phyloP scores from a whole-genome alignment of 2,329 filamentous ascomycete genomes.

The Colletotrichum sp. region DNA sequence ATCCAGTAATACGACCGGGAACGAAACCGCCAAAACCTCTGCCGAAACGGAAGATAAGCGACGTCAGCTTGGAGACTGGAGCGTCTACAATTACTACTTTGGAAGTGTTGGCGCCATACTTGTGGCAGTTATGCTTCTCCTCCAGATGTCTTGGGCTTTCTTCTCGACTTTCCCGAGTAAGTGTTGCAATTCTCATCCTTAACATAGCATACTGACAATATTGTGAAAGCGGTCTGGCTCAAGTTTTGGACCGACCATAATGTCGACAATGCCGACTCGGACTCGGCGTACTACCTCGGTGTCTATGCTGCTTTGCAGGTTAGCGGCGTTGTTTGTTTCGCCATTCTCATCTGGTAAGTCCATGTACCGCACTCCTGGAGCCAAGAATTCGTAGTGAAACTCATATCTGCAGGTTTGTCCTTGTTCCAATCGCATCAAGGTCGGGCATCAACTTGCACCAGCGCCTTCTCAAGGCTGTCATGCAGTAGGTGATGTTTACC shows the following conservation, averaged over 20 bases:
- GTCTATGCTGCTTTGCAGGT: slow-evolving; percentile 22
- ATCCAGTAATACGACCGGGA: not conserved
- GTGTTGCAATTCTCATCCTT: not conserved
- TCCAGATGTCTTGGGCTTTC: slow-evolving; percentile 24
- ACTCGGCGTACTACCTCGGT: slow-evolving; percentile 26
- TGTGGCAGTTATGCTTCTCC: slow-evolving; percentile 18
- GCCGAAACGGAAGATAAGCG: slow-evolving; percentile 5
- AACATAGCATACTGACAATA: not conserved
- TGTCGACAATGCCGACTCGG: not conserved
- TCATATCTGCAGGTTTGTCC: slow-evolving; percentile 3
- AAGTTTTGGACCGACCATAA: slow-evolving; percentile 32
- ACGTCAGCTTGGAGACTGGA: slow-evolving; percentile 30
- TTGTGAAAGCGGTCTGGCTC: slow-evolving; percentile 27
- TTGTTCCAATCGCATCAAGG: slow-evolving; percentile 7
- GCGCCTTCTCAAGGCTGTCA: slow-evolving; percentile 11
- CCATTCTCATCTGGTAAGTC: slow-evolving; percentile 16
- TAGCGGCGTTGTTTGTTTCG: slow-evolving; percentile 8
- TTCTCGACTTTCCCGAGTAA: slow-evolving; percentile 25
- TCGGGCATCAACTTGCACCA: slow-evolving; percentile 17
- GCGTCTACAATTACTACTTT: slow-evolving; percentile 33
- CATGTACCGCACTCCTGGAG: not conserved
- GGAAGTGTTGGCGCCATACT: slow-evolving; percentile 15
- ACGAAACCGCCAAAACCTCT: not conserved
- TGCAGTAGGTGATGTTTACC: not conserved
- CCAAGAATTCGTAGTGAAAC: not conserved